Conservation (phyloP, 371 early-diverging fungal genomes). For the Chytridiales sp. region DNA sequence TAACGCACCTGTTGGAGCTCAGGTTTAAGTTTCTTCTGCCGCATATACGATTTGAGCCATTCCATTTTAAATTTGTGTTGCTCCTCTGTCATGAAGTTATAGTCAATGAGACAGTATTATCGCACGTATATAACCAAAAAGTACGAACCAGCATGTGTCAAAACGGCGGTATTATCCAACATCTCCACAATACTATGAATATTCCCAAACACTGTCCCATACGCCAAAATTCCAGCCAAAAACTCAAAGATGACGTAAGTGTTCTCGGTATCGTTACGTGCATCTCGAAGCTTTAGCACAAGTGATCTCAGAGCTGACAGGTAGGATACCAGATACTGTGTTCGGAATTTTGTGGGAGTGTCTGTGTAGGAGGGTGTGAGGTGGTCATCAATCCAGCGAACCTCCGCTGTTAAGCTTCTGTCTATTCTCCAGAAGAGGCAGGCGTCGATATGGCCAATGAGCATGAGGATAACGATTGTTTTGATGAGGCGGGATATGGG, state of each 20-base stretch:
- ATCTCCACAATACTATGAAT: slow-evolving; percentile 39
- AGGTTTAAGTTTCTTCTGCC: slow-evolving; percentile 33
- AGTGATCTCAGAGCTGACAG: slow-evolving; percentile 31
- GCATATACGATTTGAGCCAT: slow-evolving; percentile 34
- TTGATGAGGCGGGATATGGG: slow-evolving; percentile 40
- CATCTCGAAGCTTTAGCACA: slow-evolving; percentile 31
- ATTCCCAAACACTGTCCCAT: slow-evolving; percentile 43
- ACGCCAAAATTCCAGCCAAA: slow-evolving; percentile 35
- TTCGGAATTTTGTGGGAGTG: slow-evolving; percentile 13
- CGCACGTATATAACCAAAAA: not conserved
- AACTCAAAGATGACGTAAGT: slow-evolving; percentile 40
- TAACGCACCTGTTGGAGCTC: slow-evolving; percentile 32
- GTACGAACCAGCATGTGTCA: slow-evolving; percentile 31
- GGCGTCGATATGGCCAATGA: slow-evolving; percentile 38
- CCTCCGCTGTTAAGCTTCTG: slow-evolving; percentile 11
- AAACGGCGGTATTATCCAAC: slow-evolving; percentile 36
- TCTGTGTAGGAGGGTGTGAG: not conserved
- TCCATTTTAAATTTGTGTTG: slow-evolving; percentile 38
- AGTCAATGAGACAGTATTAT: slow-evolving; percentile 2
- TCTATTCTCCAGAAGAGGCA: slow-evolving; percentile 41
- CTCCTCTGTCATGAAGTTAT: slow-evolving; percentile 29
- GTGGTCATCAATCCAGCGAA: slow-evolving; percentile 34
- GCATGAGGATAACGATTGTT: slow-evolving; percentile 37
- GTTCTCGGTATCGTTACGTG: slow-evolving; percentile 27
- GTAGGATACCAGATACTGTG: slow-evolving; percentile 35